These are phyloP conservation scores for Lachancea dasiensis DNA, from an alignment of 805 yeast species.

Conservation along the genomic window DNA sequence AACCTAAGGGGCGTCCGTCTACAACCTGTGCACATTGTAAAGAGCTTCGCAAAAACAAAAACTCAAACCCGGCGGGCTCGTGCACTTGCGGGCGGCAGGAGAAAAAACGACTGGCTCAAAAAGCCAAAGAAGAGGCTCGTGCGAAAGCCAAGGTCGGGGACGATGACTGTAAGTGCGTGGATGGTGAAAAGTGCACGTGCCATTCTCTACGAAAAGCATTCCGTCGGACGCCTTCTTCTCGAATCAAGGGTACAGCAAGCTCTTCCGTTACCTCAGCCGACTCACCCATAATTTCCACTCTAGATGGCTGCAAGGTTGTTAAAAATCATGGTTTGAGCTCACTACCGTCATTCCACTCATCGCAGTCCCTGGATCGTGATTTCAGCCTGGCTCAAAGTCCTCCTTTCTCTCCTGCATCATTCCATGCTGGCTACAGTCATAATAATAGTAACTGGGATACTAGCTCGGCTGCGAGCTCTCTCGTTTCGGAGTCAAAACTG, in stretches of 20 bases:
- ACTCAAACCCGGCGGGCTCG: conserved; percentile 50
- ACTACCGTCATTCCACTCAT: conserved; percentile 29
- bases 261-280: conserved; percentile 6
- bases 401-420: conserved; percentile 14
- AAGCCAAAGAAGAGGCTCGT: conserved; percentile 30
- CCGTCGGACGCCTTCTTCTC: conserved; percentile 4
- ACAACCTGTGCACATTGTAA: conserved; percentile 87
- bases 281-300: conserved; percentile 3
- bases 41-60: conserved; percentile 60
- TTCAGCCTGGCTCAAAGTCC: conserved; percentile 28
- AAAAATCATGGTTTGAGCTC: conserved; percentile 28
- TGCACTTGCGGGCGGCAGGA: conserved; percentile 66
- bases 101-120: conserved; percentile 34
- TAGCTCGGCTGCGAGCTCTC: conserved; percentile 15
- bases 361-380: conserved; percentile 29
- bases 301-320: conserved; percentile 20
- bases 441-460: conserved; percentile 15
- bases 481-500: conserved; percentile 17
- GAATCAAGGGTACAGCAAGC: not conserved
- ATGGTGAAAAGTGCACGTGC: conserved; percentile 11
- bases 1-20: conserved; percentile 94
- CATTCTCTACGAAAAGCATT: conserved; percentile 7
- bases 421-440: conserved; percentile 1
- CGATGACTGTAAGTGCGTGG: conserved; percentile 16
- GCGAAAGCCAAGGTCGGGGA: conserved; percentile 19